Percentiles rank a stretch among this genome's conserved stretches.
phyloP scores from a whole-genome alignment of 352 stramenopile species.

The Globisporangium cylindrosporum region DNA sequence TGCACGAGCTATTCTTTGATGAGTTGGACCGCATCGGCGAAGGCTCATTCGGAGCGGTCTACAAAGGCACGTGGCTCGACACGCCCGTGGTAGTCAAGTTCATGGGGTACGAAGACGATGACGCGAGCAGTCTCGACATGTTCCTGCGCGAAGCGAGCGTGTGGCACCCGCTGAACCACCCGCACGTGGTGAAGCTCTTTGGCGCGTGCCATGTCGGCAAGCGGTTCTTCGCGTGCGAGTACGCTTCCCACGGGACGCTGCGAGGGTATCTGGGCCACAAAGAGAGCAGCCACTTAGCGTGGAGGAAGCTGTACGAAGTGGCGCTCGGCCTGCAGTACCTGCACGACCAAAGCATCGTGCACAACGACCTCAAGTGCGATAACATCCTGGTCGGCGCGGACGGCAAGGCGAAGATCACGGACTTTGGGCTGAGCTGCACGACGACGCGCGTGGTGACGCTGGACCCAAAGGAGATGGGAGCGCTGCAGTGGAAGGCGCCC shows the following conservation, averaged over 20 bases:
- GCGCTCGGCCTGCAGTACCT: constrained; percentile 24
- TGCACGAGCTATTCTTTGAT: constrained; percentile 11
- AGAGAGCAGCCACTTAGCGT: constrained; percentile 8
- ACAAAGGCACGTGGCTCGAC: constrained; percentile 8
- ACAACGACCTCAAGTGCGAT: constrained; percentile 24
- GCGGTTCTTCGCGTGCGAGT: constrained; percentile 36
- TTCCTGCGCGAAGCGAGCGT: constrained; percentile 32
- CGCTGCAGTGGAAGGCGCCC: constrained; percentile 24
- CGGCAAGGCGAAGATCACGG: constrained; percentile 21
- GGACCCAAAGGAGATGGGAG: constrained; percentile 1
- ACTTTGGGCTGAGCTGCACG: constrained; percentile 21
- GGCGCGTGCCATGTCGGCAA: constrained; percentile 35
- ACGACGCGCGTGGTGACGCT: not conserved
- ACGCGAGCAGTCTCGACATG: not conserved
- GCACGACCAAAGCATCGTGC: constrained; percentile 17
- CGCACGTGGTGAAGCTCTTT: constrained; percentile 37
- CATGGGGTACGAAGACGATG: constrained; percentile 15
- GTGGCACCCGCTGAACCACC: constrained; percentile 34
- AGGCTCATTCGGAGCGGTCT: constrained; percentile 10
- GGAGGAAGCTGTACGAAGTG: constrained; percentile 22
- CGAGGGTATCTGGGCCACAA: constrained; percentile 20
- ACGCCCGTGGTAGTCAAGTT: constrained; percentile 17
- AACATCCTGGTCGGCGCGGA: constrained; percentile 21
- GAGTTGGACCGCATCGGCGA: constrained; percentile 3
- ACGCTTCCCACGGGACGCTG: constrained; percentile 25